Evolutionary conservation across 2,329 filamentous ascomycete genomes (phyloP).

Genomic region (Colletotrichum sp.): DNA sequence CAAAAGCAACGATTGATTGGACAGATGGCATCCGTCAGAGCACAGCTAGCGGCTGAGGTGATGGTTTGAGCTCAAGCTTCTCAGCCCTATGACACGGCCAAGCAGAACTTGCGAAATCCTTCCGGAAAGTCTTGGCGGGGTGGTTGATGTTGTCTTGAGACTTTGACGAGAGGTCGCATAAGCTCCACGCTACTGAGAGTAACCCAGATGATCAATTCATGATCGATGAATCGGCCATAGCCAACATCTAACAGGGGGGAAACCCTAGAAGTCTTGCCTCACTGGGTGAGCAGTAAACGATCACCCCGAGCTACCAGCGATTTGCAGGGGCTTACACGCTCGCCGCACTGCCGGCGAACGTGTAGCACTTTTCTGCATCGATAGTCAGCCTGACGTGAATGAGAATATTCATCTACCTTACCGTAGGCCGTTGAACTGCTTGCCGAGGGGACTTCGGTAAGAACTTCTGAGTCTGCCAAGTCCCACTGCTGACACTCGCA

Average conservation of each 20-base stretch:
- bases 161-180: background rate
- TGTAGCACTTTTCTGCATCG: background rate
- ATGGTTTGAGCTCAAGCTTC: background rate
- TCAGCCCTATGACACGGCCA: constrained; percentile 12
- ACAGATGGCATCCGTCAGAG: background rate
- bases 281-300: background rate
- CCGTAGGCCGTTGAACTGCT: background rate
- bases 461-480: background rate
- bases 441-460: background rate
- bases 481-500: background rate
- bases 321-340: background rate
- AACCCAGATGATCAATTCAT: background rate
- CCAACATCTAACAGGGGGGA: background rate
- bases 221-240: background rate
- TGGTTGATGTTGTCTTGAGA: background rate
- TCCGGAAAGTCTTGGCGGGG: background rate
- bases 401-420: background rate
- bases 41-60: background rate
- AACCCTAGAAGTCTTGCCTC: background rate
- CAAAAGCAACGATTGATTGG: constrained; percentile 1
- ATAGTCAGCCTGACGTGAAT: background rate
- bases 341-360: background rate
- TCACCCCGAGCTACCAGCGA: background rate
- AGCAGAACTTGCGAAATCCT: background rate
- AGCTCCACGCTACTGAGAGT: background rate